Evolutionary conservation across 108 stramenopile genomes (phyloP).

Genomic region (Cyclotella choctawhatcheeana): DNA sequence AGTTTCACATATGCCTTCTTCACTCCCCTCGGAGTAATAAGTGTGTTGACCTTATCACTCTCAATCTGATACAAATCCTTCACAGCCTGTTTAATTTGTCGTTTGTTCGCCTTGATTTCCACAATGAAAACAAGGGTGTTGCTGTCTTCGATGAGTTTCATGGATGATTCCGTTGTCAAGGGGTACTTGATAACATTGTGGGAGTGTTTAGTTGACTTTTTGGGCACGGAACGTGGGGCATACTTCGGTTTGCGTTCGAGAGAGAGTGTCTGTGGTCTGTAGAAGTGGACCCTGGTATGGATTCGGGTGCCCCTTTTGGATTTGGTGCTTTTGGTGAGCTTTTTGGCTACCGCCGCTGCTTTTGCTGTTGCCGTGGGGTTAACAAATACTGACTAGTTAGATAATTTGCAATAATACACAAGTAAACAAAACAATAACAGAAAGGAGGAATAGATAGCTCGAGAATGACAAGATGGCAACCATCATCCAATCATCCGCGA

Average conservation of each 20-base stretch:
- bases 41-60: slow-evolving; percentile 98
- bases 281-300: slow-evolving; percentile 99
- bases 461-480: too few species aligned
- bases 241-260: slow-evolving; percentile 92
- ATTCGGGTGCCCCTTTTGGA: slow-evolving; percentile 97
- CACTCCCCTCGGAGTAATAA: slow-evolving; percentile 98
- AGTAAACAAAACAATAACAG: too few species aligned
- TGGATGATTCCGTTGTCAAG: slow-evolving; percentile 97
- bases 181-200: slow-evolving; percentile 98
- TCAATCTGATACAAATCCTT: slow-evolving; percentile 97
- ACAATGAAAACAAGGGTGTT: slow-evolving; percentile 99
- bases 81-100: slow-evolving; percentile 99
- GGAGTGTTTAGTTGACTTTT: slow-evolving; percentile 79
- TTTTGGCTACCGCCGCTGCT: slow-evolving; percentile 88
- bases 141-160: slow-evolving; percentile 99
- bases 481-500: too few species aligned
- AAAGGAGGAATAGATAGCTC: too few species aligned
- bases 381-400: too few species aligned
- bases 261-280: slow-evolving; percentile 94
- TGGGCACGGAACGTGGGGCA: slow-evolving; percentile 74
- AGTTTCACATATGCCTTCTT: slow-evolving; percentile 99
- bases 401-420: too few species aligned
- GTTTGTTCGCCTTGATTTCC: slow-evolving; percentile 98
- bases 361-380: too few species aligned
- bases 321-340: slow-evolving; percentile 87